These are phyloP conservation scores for Karstenula rhodostoma DNA, from an alignment of 2,329 filamentous ascomycete species.

Conservation along the genomic window DNA sequence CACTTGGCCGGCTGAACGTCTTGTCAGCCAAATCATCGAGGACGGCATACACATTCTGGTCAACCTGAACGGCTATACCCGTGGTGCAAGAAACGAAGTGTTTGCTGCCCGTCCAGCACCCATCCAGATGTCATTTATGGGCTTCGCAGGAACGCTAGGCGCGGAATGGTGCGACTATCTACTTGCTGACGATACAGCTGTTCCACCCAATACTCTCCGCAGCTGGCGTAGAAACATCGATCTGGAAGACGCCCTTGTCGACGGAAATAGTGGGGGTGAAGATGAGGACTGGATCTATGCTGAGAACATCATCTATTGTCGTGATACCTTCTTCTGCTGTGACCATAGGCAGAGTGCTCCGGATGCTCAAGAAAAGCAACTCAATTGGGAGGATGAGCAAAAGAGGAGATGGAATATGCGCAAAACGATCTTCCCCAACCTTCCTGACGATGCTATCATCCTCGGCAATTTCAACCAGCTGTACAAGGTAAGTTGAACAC, in stretches of 20 bases:
- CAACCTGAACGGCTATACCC: conserved; percentile 97
- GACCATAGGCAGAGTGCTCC: conserved; percentile 92
- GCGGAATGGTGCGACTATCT: conserved; percentile 99
- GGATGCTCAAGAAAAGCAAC: conserved; percentile 68
- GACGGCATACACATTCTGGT: conserved; percentile 94
- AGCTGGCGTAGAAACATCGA: conserved; percentile 79
- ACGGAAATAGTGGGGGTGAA: conserved; percentile 72
- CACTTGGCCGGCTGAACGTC: conserved; percentile 80
- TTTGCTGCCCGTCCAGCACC: conserved; percentile 94
- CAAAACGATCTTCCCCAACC: conserved; percentile 84
- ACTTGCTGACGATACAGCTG: conserved; percentile 85
- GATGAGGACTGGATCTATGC: conserved; percentile 90
- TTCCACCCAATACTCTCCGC: conserved; percentile 81
- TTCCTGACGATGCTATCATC: conserved; percentile 86
- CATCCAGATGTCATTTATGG: conserved; percentile 99
- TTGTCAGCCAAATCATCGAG: conserved; percentile 84
- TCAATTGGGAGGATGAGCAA: conserved; percentile 87
- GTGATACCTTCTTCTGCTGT: conserved; percentile 97
- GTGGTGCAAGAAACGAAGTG: conserved; percentile 95
- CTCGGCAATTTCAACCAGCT: conserved; percentile 98
- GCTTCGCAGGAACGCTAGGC: conserved; percentile 92
- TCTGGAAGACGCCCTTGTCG: conserved; percentile 71
- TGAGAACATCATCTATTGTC: conserved; percentile 94
- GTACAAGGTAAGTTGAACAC: conserved; percentile 77
- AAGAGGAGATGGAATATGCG: conserved; percentile 87